phyloP scores from a whole-genome alignment of 2,329 filamentous ascomycete species.

The Botrytis pseudocinerea region DNA sequence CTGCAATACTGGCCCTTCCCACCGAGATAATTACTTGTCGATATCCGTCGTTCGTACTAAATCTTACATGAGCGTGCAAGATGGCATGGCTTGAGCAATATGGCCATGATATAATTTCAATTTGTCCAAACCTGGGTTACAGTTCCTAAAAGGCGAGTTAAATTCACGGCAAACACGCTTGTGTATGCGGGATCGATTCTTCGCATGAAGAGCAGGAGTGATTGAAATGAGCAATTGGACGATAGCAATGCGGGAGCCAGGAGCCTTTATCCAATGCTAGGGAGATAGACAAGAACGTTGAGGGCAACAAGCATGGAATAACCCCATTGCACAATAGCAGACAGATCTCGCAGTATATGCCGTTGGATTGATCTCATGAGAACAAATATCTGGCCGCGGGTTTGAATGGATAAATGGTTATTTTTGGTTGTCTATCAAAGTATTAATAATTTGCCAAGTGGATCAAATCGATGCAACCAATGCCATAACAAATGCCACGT shows the following conservation, averaged over 20 bases:
- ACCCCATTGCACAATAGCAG: not conserved
- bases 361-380: not conserved
- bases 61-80: not conserved
- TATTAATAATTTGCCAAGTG: not conserved
- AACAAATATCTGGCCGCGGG: not conserved
- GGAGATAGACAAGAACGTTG: not conserved
- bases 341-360: not conserved
- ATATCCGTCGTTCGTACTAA: not conserved
- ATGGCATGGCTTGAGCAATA: not conserved
- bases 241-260: not conserved
- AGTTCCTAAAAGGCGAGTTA: not conserved
- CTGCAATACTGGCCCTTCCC: not conserved
- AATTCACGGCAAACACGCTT: not conserved
- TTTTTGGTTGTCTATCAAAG: not conserved
- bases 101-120: not conserved
- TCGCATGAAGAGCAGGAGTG: not conserved
- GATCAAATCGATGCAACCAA: not conserved
- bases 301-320: not conserved
- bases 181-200: not conserved
- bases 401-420: not conserved
- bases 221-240: not conserved
- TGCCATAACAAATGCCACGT: slow-evolving; percentile 16
- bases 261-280: not conserved
- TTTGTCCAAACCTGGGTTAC: not conserved
- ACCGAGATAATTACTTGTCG: too few relatives aligned